Percentiles rank a stretch among this genome's conserved stretches.
Evolutionary conservation across 2,329 filamentous ascomycete genomes (phyloP).

Genomic region (Eurotiales sp.): DNA sequence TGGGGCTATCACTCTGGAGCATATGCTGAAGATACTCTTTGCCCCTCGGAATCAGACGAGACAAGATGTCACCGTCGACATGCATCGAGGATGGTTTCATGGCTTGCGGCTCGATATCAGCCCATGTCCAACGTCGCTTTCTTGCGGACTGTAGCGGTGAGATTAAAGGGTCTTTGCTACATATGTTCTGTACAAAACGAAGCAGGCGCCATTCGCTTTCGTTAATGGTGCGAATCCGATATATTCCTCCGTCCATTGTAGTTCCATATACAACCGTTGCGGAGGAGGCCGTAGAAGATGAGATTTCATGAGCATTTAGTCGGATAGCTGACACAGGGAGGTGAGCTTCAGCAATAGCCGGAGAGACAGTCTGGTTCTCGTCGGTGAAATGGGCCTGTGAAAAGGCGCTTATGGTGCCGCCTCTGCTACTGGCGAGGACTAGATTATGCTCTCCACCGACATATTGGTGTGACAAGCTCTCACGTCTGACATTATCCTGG

Average conservation of each 20-base stretch:
- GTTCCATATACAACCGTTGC: slow-evolving; percentile 59
- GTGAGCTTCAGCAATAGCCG: slow-evolving; percentile 28
- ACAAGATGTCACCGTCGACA: slow-evolving; percentile 64
- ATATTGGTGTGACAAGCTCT: slow-evolving; percentile 35
- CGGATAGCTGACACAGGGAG: slow-evolving; percentile 33
- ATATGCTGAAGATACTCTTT: slow-evolving; percentile 28
- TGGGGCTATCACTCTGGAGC: slow-evolving; percentile 22
- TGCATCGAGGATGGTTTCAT: slow-evolving; percentile 54
- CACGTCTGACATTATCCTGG: slow-evolving; percentile 29
- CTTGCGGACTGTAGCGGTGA: slow-evolving; percentile 48
- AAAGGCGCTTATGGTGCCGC: slow-evolving; percentile 48
- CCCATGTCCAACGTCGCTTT: slow-evolving; percentile 23
- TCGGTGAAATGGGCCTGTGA: slow-evolving; percentile 22
- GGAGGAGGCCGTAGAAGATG: slow-evolving; percentile 4
- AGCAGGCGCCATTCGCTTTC: slow-evolving; percentile 64
- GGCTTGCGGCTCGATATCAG: slow-evolving; percentile 37
- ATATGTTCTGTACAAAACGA: slow-evolving; percentile 68
- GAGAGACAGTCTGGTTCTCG: slow-evolving; percentile 30
- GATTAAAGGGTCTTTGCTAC: slow-evolving; percentile 45
- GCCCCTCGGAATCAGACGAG: slow-evolving; percentile 49
- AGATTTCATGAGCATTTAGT: slow-evolving; percentile 21
- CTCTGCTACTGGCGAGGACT: slow-evolving; percentile 48
- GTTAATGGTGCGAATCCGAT: slow-evolving; percentile 65
- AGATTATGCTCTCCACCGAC: slow-evolving; percentile 41
- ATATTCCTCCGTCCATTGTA: slow-evolving; percentile 65